These are phyloP conservation scores for Strobilomyces echinocephalus DNA, from an alignment of 768 basidiomycete species.

Conservation along the genomic window DNA sequence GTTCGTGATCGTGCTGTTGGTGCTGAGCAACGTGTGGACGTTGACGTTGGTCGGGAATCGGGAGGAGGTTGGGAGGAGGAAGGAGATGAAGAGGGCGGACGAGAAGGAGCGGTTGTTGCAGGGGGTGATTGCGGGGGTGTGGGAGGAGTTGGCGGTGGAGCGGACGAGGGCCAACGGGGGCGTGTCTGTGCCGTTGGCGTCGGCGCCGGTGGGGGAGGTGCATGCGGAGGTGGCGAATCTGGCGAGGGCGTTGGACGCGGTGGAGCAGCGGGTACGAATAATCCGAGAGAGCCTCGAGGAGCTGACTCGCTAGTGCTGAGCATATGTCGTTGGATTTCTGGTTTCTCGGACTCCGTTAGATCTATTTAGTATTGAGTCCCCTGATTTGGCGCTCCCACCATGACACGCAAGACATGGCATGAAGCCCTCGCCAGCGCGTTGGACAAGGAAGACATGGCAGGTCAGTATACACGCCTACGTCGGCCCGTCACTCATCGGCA, in stretches of 20 bases:
- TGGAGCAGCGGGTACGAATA: conserved; percentile 53
- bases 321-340: background rate
- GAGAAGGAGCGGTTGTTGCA: conserved; percentile 76
- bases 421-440: conserved; percentile 41
- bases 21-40: conserved; percentile 79
- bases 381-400: background rate
- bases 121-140: conserved; percentile 63
- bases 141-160: conserved; percentile 60
- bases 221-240: conserved; percentile 47
- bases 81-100: conserved; percentile 49
- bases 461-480: conserved; percentile 12
- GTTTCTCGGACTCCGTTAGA: too few relatives aligned
- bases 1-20: conserved; percentile 65
- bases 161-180: conserved; percentile 28
- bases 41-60: conserved; percentile 43
- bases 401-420: conserved; percentile 41
- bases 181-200: conserved; percentile 13
- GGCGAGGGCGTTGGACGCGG: conserved; percentile 44
- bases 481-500: background rate
- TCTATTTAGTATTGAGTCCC: background rate
- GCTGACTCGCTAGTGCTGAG: conserved; percentile 24
- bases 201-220: conserved; percentile 30
- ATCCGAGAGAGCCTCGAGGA: conserved; percentile 42
- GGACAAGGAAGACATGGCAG: conserved; percentile 33
- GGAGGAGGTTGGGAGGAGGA: conserved; percentile 42